Evolutionary conservation across 345 rosid genomes (phyloP), one percentile per base, ranked within the genome.

Genomic region (Melaleuca quinquenervia): DNA sequence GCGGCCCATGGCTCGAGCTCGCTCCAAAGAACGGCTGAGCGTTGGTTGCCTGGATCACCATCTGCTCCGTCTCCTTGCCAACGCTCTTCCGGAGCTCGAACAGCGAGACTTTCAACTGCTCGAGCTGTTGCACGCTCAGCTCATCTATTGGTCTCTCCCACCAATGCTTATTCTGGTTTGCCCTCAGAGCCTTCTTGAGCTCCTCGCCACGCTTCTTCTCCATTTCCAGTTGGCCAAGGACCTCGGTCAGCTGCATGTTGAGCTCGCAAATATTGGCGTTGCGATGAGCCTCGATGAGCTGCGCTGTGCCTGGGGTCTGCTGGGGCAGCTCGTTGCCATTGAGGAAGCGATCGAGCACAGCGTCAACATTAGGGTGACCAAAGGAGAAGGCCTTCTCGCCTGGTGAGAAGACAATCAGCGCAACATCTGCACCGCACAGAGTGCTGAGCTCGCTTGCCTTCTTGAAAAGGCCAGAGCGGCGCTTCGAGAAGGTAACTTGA

Each of bases 401-500:
- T 0, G 94, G 94, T 36, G 93, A 94, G 85, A 91, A 94, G 26
- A 92, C 94, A 26, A 92, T 84, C 50, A 92, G 58, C 0, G 88
- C 93, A 24, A 90, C 83, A 0, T 91, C 91, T 8, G 86, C 91
- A 8, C 92, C 93, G 52, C 92, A 92, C 5, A 92, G 90, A 3
- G 93, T 91, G 89, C 90, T 87, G 1, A 92, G 92, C 83, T 93
- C 94, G 45, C 91, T 94, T 1, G 94, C 95, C 78, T 94, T 94
- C 88, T 92, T 92, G 88, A 94, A 91, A 3, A 92, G 89, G 3
- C 94, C 93, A 1, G 92, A 84, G 1, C 91, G 88, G 9, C 93
- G 93, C 85, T 93, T 93, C 2, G 96, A 94, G 90, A 94, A 92
- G n/a, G 96, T 92, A 26, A 94, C 94, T 53, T 87, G 89, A n/a